phyloP scores from a whole-genome alignment of 2,329 filamentous ascomycete genomes.

The Pseudogymnoascus sp. region DNA sequence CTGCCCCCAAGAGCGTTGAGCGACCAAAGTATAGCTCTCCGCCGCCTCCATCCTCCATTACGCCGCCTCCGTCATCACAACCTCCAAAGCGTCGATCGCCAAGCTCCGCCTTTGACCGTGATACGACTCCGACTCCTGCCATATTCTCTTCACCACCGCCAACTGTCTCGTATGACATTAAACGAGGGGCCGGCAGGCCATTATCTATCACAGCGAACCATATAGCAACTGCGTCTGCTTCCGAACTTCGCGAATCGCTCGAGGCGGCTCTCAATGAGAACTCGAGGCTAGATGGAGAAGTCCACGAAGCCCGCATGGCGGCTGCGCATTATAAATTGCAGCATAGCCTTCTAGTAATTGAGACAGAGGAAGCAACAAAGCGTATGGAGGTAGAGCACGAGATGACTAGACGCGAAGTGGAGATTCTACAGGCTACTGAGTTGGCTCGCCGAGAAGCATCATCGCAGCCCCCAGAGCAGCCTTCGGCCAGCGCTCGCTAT shows the following conservation, averaged over 20 bases:
- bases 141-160: constrained; percentile 25
- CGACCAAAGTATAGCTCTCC: constrained; percentile 29
- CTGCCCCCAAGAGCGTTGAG: constrained; percentile 17
- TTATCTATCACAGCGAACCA: constrained; percentile 33
- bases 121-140: constrained; percentile 17
- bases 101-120: constrained; percentile 7
- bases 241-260: constrained; percentile 52
- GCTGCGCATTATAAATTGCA: constrained; percentile 87
- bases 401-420: constrained; percentile 81
- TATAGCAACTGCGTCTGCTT: constrained; percentile 45
- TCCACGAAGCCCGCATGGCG: constrained; percentile 70
- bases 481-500: constrained; percentile 45
- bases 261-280: constrained; percentile 49
- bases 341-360: constrained; percentile 74
- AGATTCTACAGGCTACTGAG: constrained; percentile 71
- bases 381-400: constrained; percentile 86
- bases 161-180: constrained; percentile 21
- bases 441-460: constrained; percentile 52
- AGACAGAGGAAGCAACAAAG: constrained; percentile 78
- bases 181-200: constrained; percentile 13
- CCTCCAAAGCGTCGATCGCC: constrained; percentile 28
- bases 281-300: constrained; percentile 38
- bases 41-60: constrained; percentile 42
- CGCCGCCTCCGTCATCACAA: constrained; percentile 58
- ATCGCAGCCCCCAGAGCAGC: constrained; percentile 35